Evolutionary conservation across 2,329 filamentous ascomycete species (phyloP), one percentile per base, ranked within the genome.

Genomic region (Stagonosporopsis rhizophila): DNA sequence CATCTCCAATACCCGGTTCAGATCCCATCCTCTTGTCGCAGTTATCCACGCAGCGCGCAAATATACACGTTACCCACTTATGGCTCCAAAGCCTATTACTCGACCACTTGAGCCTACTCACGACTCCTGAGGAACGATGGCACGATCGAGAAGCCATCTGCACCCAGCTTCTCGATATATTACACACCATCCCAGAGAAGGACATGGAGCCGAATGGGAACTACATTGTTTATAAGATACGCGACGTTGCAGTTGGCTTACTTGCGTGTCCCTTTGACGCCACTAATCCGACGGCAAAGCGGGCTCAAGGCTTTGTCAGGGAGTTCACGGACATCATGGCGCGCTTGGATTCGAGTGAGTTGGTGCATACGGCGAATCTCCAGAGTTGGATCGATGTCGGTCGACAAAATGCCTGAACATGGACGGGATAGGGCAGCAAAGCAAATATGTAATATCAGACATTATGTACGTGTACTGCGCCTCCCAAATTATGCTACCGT

Each of bases 61-160:
- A 56, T 12, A 56, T 56, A 17, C 52, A 56, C 25, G 52, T 56
- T 7, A 56, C 46, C 4, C 52, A 56, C 19, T 22, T 56, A 19
- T 56, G 52, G 52, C 40, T 56, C 23, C 52, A 56, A 22, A 49
- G 44, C 32, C 28, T 56, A 15, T 32, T 56, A 11, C 32, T 56
- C 9, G 52, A 56, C 23, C 52, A 56, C 12, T 17, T 56, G 32
- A 45, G 44, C 20, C 14, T 47, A 6, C 32, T 56, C 32, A 38
- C 45, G 2, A 39, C 44, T 15, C 39, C 52, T 2, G 45, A 50
- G 17, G 22, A 49, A 2, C 23, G 17, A 6, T 42, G 40, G 40
- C 40, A 42, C 17, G 40, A 42, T 6, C 40, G 40, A 3, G 40
- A 42, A 12, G 23, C 6, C 15, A 42, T 42, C 12, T 42, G 20